A percentile compares a stretch with the other conserved stretches of the same genome.
Evolutionary conservation across 1,284 basidiomycete species (phyloP).

Genomic region (Heimioporus retisporus): DNA sequence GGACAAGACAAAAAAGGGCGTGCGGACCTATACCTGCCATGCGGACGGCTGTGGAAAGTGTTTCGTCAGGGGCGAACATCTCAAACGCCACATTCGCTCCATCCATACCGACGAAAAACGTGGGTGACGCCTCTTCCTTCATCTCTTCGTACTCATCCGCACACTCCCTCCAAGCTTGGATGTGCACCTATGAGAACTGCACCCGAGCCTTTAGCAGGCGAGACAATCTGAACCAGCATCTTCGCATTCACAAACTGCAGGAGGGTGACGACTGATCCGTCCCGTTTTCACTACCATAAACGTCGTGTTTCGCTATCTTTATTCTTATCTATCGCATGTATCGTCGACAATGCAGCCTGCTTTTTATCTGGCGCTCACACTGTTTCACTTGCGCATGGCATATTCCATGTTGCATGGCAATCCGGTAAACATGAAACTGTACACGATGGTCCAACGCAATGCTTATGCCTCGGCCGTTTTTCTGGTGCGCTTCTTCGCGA

Average conservation of each 20-base stretch:
- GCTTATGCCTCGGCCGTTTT: constrained; percentile 59
- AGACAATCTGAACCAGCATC: constrained; percentile 85
- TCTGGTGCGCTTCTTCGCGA: constrained; percentile 69
- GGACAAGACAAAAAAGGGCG: constrained; percentile 46
- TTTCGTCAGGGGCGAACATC: constrained; percentile 74
- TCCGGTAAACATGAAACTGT: constrained; percentile 20
- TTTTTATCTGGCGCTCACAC: neutral
- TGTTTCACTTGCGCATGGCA: too few relatives aligned
- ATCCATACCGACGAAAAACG: constrained; percentile 80
- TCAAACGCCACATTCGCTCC: constrained; percentile 73
- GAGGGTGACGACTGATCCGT: constrained; percentile 27
- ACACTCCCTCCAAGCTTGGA: constrained; percentile 58
- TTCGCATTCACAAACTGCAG: constrained; percentile 66
- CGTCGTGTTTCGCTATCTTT: constrained; percentile 23
- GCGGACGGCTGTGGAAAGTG: constrained; percentile 64
- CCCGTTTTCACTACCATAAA: neutral
- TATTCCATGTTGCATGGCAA: constrained; percentile 12
- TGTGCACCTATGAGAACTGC: constrained; percentile 76
- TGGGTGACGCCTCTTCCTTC: constrained; percentile 41
- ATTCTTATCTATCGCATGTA: constrained; percentile 28
- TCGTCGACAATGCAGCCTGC: constrained; percentile 16
- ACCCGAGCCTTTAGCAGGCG: constrained; percentile 82
- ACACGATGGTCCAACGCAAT: constrained; percentile 23
- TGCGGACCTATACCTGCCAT: constrained; percentile 60
- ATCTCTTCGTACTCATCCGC: neutral